Evolutionary conservation across 116 monocot genomes (phyloP).

Genomic region (Posidonia oceanica): DNA sequence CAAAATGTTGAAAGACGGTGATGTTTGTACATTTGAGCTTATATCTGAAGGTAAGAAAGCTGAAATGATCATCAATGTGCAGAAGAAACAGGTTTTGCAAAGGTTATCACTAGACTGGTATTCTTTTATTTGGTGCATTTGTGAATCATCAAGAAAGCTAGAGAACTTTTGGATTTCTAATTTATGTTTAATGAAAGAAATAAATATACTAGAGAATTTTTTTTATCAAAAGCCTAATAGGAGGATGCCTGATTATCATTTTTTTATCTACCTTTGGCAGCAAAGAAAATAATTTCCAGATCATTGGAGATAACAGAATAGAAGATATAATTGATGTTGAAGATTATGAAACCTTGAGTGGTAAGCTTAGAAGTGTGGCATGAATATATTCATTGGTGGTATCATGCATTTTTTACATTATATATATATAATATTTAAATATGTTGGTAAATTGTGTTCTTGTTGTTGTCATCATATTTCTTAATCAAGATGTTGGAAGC

Average conservation of each 20-base stretch:
- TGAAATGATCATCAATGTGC: background rate
- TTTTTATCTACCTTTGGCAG: background rate
- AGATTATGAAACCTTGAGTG: background rate
- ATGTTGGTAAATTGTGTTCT: background rate
- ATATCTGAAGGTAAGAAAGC: background rate
- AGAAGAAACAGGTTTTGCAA: background rate
- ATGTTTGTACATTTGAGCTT: constrained; percentile 30
- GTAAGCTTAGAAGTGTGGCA: background rate
- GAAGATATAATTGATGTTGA: constrained; percentile 3
- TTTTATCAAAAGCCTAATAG: background rate
- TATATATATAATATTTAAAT: background rate
- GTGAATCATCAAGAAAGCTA: too few relatives aligned
- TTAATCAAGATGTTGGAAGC: constrained; percentile 12
- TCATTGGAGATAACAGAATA: background rate
- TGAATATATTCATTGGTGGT: constrained; percentile 10
- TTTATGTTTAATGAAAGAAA: too few relatives aligned
- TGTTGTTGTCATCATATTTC: background rate
- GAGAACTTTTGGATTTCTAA: too few relatives aligned
- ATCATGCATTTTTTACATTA: background rate
- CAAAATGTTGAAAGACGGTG: constrained; percentile 20
- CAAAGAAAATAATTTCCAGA: background rate
- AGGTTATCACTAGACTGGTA: background rate
- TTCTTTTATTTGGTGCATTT: background rate
- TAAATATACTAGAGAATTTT: background rate
- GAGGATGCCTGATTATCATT: background rate